Percentiles rank a stretch among this genome's conserved stretches.
These are phyloP conservation scores for Beauveria asiatica DNA, from an alignment of 2,329 filamentous ascomycete species.

Conservation along the genomic window DNA sequence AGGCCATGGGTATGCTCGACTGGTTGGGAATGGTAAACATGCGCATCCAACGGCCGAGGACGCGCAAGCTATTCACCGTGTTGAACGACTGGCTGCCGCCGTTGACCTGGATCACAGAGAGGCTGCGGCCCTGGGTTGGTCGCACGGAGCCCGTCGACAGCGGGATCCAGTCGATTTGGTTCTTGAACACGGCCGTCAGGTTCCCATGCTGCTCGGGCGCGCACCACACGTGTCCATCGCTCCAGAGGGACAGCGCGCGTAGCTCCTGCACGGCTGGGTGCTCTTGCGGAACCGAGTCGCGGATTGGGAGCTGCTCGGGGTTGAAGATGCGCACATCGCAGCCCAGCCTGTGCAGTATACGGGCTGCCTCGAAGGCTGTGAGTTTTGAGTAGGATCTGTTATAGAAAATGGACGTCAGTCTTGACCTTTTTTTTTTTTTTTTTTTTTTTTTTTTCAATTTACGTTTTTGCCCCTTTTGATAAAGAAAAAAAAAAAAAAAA, in stretches of 20 bases:
- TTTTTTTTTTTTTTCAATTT: no score
- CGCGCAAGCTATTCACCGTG: constrained; percentile 54
- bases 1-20: constrained; percentile 53
- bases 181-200: constrained; percentile 58
- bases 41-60: constrained; percentile 61
- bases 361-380: constrained; percentile 48
- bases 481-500: no score
- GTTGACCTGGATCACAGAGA: constrained; percentile 53
- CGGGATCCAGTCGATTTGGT: constrained; percentile 64
- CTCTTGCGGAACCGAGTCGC: constrained; percentile 49
- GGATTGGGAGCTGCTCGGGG: constrained; percentile 50
- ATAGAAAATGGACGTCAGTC: neutral
- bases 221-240: constrained; percentile 58
- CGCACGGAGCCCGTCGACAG: constrained; percentile 52
- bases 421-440: no score
- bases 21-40: constrained; percentile 63
- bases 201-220: constrained; percentile 61
- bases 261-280: constrained; percentile 57
- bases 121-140: constrained; percentile 56
- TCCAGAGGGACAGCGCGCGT: constrained; percentile 52
- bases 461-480: no score
- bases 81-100: constrained; percentile 62
- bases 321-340: constrained; percentile 59
- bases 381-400: constrained; percentile 49
- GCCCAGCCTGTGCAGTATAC: constrained; percentile 55